Evolutionary conservation across 2,329 filamentous ascomycete genomes (phyloP), one percentile per base, ranked within the genome.

Genomic region (Tolypocladium guangdongense): DNA sequence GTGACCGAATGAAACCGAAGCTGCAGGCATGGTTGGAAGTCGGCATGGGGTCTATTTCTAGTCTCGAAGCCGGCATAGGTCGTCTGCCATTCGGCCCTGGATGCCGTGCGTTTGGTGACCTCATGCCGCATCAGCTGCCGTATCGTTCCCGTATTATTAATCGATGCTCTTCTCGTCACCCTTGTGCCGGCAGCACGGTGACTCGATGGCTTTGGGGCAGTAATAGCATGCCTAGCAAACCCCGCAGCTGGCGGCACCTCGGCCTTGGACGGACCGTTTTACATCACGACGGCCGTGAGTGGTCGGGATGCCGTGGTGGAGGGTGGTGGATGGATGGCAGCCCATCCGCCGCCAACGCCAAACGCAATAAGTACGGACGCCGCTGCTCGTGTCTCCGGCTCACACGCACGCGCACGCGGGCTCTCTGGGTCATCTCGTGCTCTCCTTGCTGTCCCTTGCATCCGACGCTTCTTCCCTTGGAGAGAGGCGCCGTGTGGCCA

Each of bases 321-420:
- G 52, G 52, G 49, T 54, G 49, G 49, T 51, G 49, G 51, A 30
- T 54, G 52, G 49, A 35, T 49, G 48, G 24, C 18, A 16, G 41
- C 41, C 22, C 12, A 22, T 22, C 39, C 39, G 27, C 39, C 39
- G 18, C 41, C 18, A 16, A 24, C n/a, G 7, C 24, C 46, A 41
- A 45, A 47, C 46, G 37, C 51, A 41, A 53, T 49, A 52, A 52
- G 51, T 52, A 47, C 43, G 37, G 45, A 37, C 35, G 33, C 22
- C 8, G 22, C 48, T 49, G 48, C 48, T 35, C 48, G 20, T 6
- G 33, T 38, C 20, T 20, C 47, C 35, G 20, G 32, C 46, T 14
- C 46, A 14, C 30, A 8, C 30, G 30, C 30, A 30, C 30, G 30
- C 30, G 7, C 30, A 30, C 38, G 38, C 38, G 12, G n/a, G 18